These are phyloP conservation scores for Colletotrichum salicis DNA, from an alignment of 2,329 filamentous ascomycete species.

Conservation along the genomic window DNA sequence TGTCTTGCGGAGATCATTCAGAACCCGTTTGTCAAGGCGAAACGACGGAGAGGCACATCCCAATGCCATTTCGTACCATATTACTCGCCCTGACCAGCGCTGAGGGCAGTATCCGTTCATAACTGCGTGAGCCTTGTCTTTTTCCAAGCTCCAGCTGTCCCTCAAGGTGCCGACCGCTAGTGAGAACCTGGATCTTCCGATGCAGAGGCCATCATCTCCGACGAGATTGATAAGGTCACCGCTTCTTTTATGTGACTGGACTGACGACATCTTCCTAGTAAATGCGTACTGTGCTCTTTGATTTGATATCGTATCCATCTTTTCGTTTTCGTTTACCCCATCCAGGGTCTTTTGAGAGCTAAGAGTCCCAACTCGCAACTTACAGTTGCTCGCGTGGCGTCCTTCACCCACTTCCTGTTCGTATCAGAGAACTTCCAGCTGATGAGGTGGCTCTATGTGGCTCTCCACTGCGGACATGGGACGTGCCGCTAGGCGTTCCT, in stretches of 20 bases:
- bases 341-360: neutral
- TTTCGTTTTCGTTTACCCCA: neutral
- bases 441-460: neutral
- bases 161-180: conserved; percentile 30
- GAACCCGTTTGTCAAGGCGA: conserved; percentile 19
- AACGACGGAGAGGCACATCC: conserved; percentile 6
- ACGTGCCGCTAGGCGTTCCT: neutral
- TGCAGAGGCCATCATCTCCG: conserved; percentile 11
- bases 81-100: neutral
- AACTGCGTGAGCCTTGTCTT: neutral
- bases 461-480: conserved; percentile 2
- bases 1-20: conserved; percentile 13
- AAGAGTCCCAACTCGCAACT: no score
- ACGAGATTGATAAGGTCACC: conserved; percentile 24
- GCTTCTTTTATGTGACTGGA: conserved; percentile 9
- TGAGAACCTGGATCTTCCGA: neutral
- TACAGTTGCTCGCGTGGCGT: neutral
- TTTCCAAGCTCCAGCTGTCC: neutral
- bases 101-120: neutral
- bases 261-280: conserved; percentile 22
- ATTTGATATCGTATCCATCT: conserved; percentile 5
- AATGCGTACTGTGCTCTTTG: neutral
- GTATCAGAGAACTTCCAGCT: neutral
- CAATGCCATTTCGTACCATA: conserved; percentile 7
- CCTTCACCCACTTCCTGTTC: neutral